Conservation (phyloP, 2,329 filamentous ascomycete genomes). For the Botrytis galanthina region DNA sequence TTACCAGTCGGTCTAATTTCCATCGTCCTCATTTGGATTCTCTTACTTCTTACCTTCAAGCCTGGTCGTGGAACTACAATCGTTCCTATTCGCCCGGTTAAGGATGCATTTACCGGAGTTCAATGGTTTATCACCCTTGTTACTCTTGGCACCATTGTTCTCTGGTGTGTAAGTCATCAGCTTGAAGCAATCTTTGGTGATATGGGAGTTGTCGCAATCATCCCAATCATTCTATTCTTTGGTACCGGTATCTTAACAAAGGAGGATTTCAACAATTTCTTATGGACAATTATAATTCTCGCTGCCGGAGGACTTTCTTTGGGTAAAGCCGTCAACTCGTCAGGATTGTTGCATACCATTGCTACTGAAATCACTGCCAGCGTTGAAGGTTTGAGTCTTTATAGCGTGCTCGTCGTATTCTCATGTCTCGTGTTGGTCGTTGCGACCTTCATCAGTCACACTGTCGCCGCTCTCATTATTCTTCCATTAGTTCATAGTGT, state of each 20-base stretch:
- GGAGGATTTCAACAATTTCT: constrained; percentile 99
- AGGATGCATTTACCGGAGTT: constrained; percentile 80
- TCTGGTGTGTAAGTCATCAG: constrained; percentile 93
- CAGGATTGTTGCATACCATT: constrained; percentile 85
- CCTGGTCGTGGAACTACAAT: constrained; percentile 84
- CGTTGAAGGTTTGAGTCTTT: constrained; percentile 78
- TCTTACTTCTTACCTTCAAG: constrained; percentile 81
- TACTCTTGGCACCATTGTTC: constrained; percentile 76
- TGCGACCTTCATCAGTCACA: constrained; percentile 97
- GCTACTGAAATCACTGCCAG: constrained; percentile 70
- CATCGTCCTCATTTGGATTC: constrained; percentile 82
- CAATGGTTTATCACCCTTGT: constrained; percentile 91
- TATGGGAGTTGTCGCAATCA: constrained; percentile 97
- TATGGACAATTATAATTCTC: constrained; percentile 99
- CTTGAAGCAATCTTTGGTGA: constrained; percentile 87
- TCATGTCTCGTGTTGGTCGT: constrained; percentile 81
- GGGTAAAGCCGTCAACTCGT: constrained; percentile 91
- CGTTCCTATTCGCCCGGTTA: constrained; percentile 84
- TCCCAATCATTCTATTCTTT: constrained; percentile 94
- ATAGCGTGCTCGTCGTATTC: constrained; percentile 84
- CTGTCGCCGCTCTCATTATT: constrained; percentile 92
- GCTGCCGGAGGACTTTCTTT: constrained; percentile 90
- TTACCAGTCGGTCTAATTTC: constrained; percentile 90
- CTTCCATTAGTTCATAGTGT: constrained; percentile 86
- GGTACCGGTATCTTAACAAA: constrained; percentile 95